These are phyloP conservation scores for Oemleria cerasiformis DNA, from an alignment of 306 rosid genomes.

Conservation along the genomic window DNA sequence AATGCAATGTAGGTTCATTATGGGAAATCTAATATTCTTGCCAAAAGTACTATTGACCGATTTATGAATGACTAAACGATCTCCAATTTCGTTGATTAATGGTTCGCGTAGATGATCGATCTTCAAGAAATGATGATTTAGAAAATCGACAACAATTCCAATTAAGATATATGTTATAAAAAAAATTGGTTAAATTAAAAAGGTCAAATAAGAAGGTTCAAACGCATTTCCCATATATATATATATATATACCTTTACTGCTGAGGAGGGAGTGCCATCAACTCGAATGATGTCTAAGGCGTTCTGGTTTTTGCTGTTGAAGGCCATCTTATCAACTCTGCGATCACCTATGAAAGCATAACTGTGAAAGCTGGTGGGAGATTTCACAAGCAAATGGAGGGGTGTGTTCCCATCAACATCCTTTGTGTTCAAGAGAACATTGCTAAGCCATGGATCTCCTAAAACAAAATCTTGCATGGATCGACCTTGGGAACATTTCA, in stretches of 20 bases:
- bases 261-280: neutral
- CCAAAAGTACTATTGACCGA: too few species aligned
- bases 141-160: too few species aligned
- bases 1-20: too few species aligned
- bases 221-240: too few species aligned
- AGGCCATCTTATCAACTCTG: conserved; percentile 6
- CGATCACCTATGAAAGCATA: neutral
- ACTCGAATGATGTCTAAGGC: neutral
- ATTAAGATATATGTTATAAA: too few species aligned
- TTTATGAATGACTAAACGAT: too few species aligned
- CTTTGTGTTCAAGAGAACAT: neutral
- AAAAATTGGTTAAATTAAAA: too few species aligned
- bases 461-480: neutral
- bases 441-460: neutral
- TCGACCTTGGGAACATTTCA: accelerated
- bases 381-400: neutral
- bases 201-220: too few species aligned
- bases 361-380: neutral
- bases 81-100: too few species aligned
- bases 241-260: neutral
- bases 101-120: too few species aligned
- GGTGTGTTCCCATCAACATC: neutral
- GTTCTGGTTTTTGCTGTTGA: neutral
- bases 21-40: too few species aligned
- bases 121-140: too few species aligned